A percentile compares a stretch with the other conserved stretches of the same genome.
Conservation (phyloP, 2,329 filamentous ascomycete genomes). For the Aspergillus glaucus region DNA sequence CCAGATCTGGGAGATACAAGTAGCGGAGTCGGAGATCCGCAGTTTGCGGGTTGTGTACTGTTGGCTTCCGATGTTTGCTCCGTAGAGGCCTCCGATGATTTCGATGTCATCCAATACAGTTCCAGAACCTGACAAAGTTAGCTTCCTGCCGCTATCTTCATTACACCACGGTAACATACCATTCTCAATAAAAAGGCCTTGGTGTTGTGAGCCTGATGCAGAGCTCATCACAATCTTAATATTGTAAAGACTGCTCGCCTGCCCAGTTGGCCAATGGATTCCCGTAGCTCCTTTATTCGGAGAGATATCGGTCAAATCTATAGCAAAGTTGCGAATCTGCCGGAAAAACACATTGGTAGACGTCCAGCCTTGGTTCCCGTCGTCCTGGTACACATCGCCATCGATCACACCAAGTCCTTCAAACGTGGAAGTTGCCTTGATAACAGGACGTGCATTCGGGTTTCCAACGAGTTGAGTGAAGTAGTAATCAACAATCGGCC, state of each 20-base stretch:
- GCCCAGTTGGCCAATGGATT: constrained; percentile 51
- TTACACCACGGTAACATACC: constrained; percentile 19
- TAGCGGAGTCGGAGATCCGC: constrained; percentile 46
- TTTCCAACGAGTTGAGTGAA: constrained; percentile 59
- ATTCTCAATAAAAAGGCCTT: constrained; percentile 57
- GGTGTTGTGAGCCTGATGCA: constrained; percentile 43
- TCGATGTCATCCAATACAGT: constrained; percentile 55
- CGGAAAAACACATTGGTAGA: constrained; percentile 59
- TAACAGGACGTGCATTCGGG: constrained; percentile 49
- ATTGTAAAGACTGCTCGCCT: constrained; percentile 57
- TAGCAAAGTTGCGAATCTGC: constrained; percentile 58
- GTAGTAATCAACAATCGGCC: constrained; percentile 57
- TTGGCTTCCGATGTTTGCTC: constrained; percentile 58
- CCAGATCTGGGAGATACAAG: constrained; percentile 53
- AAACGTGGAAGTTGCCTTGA: constrained; percentile 51
- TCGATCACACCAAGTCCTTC: constrained; percentile 53
- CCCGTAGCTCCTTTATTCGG: constrained; percentile 24
- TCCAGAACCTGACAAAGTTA: constrained; percentile 39
- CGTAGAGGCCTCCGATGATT: constrained; percentile 57
- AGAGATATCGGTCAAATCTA: constrained; percentile 48
- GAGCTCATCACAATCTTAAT: constrained; percentile 53
- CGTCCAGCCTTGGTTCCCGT: constrained; percentile 32
- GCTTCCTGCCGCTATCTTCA: no score
- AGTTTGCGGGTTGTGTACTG: constrained; percentile 58
- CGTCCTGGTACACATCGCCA: constrained; percentile 46